phyloP scores from a whole-genome alignment of 257 asterid genomes.

The Solanum chiquidenum region DNA sequence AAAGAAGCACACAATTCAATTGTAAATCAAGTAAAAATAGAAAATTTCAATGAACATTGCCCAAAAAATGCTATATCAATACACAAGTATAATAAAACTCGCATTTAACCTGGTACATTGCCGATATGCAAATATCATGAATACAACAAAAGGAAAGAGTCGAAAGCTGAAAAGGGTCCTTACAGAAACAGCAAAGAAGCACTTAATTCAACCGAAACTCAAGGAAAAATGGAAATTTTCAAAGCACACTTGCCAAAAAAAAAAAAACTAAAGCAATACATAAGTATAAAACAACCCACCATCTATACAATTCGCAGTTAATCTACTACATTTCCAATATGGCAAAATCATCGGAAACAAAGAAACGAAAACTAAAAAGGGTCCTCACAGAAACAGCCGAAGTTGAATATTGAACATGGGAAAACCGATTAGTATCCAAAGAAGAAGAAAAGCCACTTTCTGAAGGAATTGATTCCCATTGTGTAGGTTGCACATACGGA shows the following conservation, averaged over 20 bases:
- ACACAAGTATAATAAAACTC: not conserved
- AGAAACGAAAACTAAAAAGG: not conserved
- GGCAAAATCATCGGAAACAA: not conserved
- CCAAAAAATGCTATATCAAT: not conserved
- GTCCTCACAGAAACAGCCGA: conserved; percentile 54
- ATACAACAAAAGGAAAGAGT: not conserved
- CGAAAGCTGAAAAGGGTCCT: not conserved
- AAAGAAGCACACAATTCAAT: not conserved
- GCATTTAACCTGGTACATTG: not conserved
- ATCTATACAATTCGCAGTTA: not conserved
- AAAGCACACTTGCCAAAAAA: not conserved
- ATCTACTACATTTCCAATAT: not conserved
- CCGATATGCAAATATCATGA: not conserved
- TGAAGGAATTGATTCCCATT: conserved; percentile 68
- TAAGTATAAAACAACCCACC: not conserved
- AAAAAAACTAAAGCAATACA: not conserved
- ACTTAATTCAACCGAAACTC: not conserved
- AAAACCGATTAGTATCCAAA: conserved; percentile 2
- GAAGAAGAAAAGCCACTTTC: conserved; percentile 25
- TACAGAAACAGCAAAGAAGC: not conserved
- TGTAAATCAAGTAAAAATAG: not conserved
- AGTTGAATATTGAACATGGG: conserved; percentile 31
- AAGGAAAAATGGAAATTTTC: not conserved
- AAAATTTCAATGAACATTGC: not conserved
- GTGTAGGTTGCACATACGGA: conserved; percentile 63